These are phyloP conservation scores for Cichorium intybus DNA, from an alignment of 140 eudicot genomes.

Conservation along the genomic window DNA sequence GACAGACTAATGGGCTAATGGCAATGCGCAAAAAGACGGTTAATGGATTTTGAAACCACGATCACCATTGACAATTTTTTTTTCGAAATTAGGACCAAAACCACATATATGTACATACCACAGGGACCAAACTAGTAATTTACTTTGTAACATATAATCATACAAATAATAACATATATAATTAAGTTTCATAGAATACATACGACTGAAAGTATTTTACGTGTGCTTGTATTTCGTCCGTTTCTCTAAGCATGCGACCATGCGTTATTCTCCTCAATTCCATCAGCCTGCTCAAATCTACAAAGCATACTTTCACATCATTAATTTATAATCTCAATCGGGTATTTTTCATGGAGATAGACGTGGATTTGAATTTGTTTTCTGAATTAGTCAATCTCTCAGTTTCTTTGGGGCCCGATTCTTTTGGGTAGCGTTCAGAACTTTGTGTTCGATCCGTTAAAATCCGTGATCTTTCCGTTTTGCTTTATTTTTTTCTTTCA, in stretches of 20 bases:
- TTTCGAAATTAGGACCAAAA: too few relatives aligned
- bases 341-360: slow-evolving; percentile 11
- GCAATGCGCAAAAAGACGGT: too few relatives aligned
- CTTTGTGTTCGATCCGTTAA: slow-evolving; percentile 17
- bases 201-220: too few relatives aligned
- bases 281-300: not conserved
- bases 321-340: not conserved
- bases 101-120: too few relatives aligned
- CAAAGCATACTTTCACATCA: not conserved
- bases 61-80: too few relatives aligned
- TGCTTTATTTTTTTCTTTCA: not conserved
- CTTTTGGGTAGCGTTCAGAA: slow-evolving; percentile 25
- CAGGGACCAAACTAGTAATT: too few relatives aligned
- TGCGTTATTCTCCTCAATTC: not conserved
- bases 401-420: slow-evolving; percentile 18
- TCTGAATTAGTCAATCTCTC: slow-evolving; percentile 14
- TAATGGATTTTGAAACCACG: too few relatives aligned
- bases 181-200: too few relatives aligned
- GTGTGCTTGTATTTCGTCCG: too few relatives aligned
- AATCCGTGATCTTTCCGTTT: slow-evolving; percentile 11
- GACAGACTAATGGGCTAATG: too few relatives aligned
- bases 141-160: too few relatives aligned
- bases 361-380: slow-evolving; percentile 1
- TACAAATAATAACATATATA: too few relatives aligned
- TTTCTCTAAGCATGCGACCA: not conserved